Conservation (phyloP, 1,284 basidiomycete species). For the Bjerkandera adusta region DNA sequence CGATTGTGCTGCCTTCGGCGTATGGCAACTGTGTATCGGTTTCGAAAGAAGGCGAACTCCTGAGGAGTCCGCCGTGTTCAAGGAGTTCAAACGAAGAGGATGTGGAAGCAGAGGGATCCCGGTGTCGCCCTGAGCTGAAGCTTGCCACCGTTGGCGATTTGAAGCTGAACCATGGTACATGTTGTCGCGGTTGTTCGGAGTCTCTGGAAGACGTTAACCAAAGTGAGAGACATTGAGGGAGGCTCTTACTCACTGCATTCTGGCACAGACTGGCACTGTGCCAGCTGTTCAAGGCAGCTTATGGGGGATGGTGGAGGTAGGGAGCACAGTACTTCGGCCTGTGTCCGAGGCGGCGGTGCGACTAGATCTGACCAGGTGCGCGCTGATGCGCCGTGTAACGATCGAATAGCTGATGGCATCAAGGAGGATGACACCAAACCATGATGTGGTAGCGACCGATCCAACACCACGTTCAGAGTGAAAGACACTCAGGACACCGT, state of each 20-base stretch:
- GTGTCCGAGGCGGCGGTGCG: too few species aligned
- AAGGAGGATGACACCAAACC: too few species aligned
- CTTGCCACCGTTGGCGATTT: background rate
- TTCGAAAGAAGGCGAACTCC: conserved; percentile 1
- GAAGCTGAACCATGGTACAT: conserved; percentile 7
- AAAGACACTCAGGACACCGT: too few species aligned
- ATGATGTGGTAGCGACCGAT: too few species aligned
- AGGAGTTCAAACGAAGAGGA: conserved; percentile 18
- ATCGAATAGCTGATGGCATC: too few species aligned
- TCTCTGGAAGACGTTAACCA: background rate
- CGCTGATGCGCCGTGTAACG: too few species aligned
- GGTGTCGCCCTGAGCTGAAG: background rate
- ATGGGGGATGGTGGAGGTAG: too few species aligned
- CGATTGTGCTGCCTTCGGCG: conserved; percentile 57
- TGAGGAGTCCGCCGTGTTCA: conserved; percentile 6
- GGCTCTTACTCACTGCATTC: background rate
- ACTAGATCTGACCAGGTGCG: too few species aligned
- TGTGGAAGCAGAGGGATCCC: background rate
- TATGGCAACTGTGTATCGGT: conserved; percentile 31
- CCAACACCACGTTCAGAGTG: too few species aligned
- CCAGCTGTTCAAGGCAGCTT: too few species aligned
- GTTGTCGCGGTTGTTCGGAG: background rate
- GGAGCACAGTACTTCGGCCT: too few species aligned
- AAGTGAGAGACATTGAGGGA: background rate
- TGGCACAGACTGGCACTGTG: background rate